Base-by-base conservation (phyloP, 768 basidiomycete genomes). In the Lactarius tabidus region DNA sequence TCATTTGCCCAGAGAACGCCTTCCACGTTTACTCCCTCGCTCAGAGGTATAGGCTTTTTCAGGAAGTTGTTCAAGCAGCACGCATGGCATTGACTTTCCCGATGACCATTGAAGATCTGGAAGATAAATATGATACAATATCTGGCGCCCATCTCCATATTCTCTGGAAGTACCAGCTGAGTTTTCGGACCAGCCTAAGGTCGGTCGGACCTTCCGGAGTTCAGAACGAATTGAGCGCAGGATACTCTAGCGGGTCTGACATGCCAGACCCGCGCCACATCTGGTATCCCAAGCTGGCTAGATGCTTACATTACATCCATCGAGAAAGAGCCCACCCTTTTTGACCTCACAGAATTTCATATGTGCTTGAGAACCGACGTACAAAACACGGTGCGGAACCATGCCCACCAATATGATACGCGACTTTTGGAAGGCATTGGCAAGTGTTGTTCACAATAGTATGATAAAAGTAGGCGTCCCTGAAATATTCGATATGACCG, bases 281-380 rank as follows among this genome's bases (percentile, higher is more conserved):
- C 31, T 35, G 59, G 59, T 10, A 52, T 60, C 26, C 51, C 60
- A 18, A 39, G 6, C 2, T 60, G 60, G 60, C 18, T 60, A 20
- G 48, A 53, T 10, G n/a, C 38, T 26, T 60, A 60, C n/a, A 12
- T 53, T 20, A 38, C 51, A 17, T 60, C 60, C 26, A 60, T 60
- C 1, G 36, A 26, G 35, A 33, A 59, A 31, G n/a, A 43, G 7
- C 59, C 59, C 1, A 20, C 59, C 59, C 7, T 20, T 39, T 53
- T 56, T 26, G 14, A 12, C 20, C 41, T 51, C 26, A 36, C 45
- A 7, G 53, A 51, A 35, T 63, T 63, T 63, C 62, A 63, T 45
- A 36, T 63, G 33, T 26, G 43, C 3, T 51, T 36, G 14, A 26
- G 28, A 33, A 26, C 23, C 26, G n/a, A 23, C n/a, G 33, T 12